These are phyloP conservation scores for Gracilaria domingensis DNA, from an alignment of 23 red algal genomes.

Conservation along the genomic window DNA sequence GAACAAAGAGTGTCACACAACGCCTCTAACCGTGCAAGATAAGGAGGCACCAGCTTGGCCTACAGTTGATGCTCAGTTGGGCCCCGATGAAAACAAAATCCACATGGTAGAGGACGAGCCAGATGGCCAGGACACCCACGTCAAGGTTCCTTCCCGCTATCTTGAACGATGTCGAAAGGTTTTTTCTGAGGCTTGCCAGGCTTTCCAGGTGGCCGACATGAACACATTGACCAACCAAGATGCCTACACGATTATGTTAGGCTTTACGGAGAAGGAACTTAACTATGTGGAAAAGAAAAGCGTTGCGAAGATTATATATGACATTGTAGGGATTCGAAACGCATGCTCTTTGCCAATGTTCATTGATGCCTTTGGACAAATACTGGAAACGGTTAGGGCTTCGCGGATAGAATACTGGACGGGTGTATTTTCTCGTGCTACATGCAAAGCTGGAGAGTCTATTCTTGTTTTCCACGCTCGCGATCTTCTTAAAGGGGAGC, in stretches of 20 bases:
- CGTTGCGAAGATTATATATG: constrained; percentile 11
- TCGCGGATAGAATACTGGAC: neutral
- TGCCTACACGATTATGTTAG: constrained; percentile 14
- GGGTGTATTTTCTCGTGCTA: neutral
- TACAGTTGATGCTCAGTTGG: neutral
- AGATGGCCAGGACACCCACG: neutral
- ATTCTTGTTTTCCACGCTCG: constrained; percentile 32
- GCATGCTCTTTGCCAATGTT: constrained; percentile 11
- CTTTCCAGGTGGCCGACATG: neutral
- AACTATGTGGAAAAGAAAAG: neutral
- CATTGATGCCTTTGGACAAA: neutral
- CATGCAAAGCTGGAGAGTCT: constrained; percentile 8
- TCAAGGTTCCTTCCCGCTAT: neutral
- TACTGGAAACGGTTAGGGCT: neutral
- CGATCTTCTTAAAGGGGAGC: neutral
- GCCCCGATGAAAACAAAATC: neutral
- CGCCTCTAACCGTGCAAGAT: neutral
- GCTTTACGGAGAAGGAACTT: neutral
- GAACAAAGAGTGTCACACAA: neutral
- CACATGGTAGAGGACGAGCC: neutral
- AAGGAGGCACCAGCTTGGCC: neutral
- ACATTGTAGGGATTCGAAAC: constrained; percentile 12
- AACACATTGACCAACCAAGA: constrained; percentile 32
- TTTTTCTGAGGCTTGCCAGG: neutral
- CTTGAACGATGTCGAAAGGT: neutral